Percentiles rank a stretch among this genome's conserved stretches.
These are phyloP conservation scores for Parasarocladium wereldwijsianum DNA, from an alignment of 2,329 filamentous ascomycete genomes.

Conservation along the genomic window DNA sequence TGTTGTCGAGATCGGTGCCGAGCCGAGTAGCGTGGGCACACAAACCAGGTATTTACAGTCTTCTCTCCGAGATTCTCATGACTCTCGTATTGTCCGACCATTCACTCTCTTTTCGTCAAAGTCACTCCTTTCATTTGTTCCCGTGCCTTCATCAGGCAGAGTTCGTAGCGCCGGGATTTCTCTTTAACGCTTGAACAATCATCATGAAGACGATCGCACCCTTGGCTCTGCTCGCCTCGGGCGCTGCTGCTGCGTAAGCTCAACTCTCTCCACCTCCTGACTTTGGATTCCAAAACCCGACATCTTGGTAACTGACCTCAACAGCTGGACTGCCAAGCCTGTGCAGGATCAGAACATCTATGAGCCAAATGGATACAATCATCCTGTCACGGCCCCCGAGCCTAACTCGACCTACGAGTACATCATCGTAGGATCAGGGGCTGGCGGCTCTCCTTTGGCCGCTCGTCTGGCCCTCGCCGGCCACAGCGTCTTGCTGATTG, in stretches of 20 bases:
- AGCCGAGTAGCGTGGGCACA: no score
- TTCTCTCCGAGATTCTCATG: no score
- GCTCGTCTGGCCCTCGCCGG: slow-evolving; percentile 43
- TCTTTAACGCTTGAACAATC: no score
- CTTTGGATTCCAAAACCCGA: background rate
- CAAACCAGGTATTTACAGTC: no score
- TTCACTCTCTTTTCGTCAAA: background rate
- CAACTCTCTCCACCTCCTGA: no score
- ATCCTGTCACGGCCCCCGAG: slow-evolving; percentile 5
- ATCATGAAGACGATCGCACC: slow-evolving; percentile 5
- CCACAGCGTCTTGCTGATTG: slow-evolving; percentile 43
- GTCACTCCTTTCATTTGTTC: background rate
- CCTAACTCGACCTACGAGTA: slow-evolving; percentile 29
- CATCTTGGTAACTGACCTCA: background rate
- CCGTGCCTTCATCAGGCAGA: no score
- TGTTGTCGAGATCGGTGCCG: no score
- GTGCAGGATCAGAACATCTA: slow-evolving; percentile 7
- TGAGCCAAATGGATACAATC: slow-evolving; percentile 7
- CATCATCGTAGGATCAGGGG: slow-evolving; percentile 46
- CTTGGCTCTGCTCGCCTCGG: slow-evolving; percentile 4
- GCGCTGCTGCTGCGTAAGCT: slow-evolving; percentile 6
- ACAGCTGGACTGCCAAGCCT: slow-evolving; percentile 6
- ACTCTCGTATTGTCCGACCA: no score
- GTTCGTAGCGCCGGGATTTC: no score
- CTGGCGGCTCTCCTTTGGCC: slow-evolving; percentile 44